Conservation (phyloP, 2,329 filamentous ascomycete species). For the Apiospora phragmitis region DNA sequence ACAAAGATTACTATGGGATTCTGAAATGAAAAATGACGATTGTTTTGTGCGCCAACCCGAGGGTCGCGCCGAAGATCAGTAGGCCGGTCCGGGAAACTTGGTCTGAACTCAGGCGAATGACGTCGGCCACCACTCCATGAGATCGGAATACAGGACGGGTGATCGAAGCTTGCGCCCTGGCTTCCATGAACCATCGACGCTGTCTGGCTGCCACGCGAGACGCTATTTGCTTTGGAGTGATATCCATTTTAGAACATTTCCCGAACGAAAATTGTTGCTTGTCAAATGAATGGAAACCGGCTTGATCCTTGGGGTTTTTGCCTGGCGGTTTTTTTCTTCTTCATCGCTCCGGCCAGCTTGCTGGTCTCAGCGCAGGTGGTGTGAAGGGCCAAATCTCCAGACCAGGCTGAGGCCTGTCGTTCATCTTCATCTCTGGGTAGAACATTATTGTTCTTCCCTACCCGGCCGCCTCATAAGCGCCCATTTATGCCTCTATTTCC, state of each 20-base stretch:
- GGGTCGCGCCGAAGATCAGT: background rate
- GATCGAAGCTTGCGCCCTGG: conserved; percentile 5
- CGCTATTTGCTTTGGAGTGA: background rate
- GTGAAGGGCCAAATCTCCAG: background rate
- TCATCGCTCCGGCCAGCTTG: background rate
- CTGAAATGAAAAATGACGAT: conserved; percentile 1
- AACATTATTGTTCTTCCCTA: background rate
- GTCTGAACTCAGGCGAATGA: conserved; percentile 4
- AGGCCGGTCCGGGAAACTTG: conserved; percentile 5
- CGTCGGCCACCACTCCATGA: conserved; percentile 3
- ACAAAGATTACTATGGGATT: background rate
- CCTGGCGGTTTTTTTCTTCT: background rate
- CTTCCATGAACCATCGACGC: background rate
- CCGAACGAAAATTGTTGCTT: background rate
- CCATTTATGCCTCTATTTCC: background rate
- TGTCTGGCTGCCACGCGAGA: background rate
- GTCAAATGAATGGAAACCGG: background rate
- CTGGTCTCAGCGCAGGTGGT: background rate
- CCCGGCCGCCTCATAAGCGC: background rate
- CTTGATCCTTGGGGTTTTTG: background rate
- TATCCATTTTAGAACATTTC: conserved; percentile 5
- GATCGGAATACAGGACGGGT: conserved; percentile 9
- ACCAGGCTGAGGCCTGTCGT: background rate
- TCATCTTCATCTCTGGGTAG: conserved; percentile 1
- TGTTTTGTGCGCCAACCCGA: conserved; percentile 9